Evolutionary conservation across 2,329 filamentous ascomycete species (phyloP).

Genomic region (Magnaporthiopsis poae): DNA sequence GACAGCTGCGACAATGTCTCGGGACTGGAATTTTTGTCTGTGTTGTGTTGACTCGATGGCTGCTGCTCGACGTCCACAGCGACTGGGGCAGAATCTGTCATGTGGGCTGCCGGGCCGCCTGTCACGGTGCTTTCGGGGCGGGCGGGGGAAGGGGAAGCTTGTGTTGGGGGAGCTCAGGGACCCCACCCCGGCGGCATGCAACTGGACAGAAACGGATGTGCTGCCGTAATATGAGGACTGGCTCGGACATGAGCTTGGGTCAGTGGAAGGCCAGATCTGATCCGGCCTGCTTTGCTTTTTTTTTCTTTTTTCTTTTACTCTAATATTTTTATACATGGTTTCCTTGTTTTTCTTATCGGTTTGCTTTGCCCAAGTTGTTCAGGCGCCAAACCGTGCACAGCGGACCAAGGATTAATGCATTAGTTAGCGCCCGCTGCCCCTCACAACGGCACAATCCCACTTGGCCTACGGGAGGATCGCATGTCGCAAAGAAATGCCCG

Average conservation of each 20-base stretch:
- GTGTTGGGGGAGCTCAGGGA: background rate
- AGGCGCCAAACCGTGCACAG: too few relatives aligned
- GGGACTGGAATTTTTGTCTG: background rate
- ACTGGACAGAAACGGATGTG: too few relatives aligned
- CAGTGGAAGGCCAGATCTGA: background rate
- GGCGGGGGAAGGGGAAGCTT: background rate
- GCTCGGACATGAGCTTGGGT: background rate
- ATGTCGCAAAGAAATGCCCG: too few relatives aligned
- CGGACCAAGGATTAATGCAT: too few relatives aligned
- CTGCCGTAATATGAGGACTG: background rate
- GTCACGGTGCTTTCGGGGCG: background rate
- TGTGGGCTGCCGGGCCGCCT: background rate
- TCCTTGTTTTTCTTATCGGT: too few relatives aligned
- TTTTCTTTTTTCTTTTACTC: background rate
- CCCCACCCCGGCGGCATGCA: background rate
- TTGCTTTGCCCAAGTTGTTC: too few relatives aligned
- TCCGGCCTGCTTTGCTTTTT: background rate
- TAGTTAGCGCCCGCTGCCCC: too few relatives aligned
- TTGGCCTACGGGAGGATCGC: too few relatives aligned
- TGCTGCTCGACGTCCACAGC: background rate
- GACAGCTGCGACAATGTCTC: background rate
- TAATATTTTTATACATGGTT: too few relatives aligned
- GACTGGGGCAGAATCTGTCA: background rate
- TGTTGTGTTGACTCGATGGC: background rate
- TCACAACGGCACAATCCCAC: too few relatives aligned